phyloP scores from a whole-genome alignment of 2,329 filamentous ascomycete genomes.

The Podosphaera leucotricha region DNA sequence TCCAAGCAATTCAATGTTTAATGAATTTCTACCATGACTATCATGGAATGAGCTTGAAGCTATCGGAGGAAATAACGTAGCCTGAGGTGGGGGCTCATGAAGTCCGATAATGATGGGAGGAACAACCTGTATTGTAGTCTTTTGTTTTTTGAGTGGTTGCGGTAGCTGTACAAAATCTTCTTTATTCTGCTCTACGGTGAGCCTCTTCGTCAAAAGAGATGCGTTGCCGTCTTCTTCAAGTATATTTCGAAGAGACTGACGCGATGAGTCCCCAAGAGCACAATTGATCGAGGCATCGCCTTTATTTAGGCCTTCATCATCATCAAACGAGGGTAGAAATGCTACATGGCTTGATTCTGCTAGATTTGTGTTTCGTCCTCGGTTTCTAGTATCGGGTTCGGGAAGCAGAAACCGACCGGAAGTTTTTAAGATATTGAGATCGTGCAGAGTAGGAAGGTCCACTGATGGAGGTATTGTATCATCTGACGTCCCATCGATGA shows the following conservation, averaged over 20 bases:
- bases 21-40: constrained; percentile 19
- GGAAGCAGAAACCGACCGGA: constrained; percentile 24
- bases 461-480: constrained; percentile 17
- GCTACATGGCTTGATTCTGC: constrained; percentile 5
- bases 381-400: constrained; percentile 23
- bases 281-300: constrained; percentile 5
- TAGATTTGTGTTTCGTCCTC: constrained; percentile 6
- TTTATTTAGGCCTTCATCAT: constrained; percentile 14
- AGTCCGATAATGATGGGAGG: constrained; percentile 43
- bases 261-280: constrained; percentile 14
- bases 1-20: constrained; percentile 12
- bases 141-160: constrained; percentile 40
- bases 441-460: constrained; percentile 31
- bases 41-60: constrained; percentile 30
- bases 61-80: constrained; percentile 39
- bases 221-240: constrained; percentile 13
- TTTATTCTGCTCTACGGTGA: constrained; percentile 23
- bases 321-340: constrained; percentile 5
- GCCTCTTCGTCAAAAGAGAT: constrained; percentile 27
- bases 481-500: constrained; percentile 27
- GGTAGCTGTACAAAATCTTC: constrained; percentile 41
- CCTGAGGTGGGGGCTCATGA: constrained; percentile 32
- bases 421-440: constrained; percentile 21
- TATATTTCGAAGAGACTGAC: constrained; percentile 16
- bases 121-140: constrained; percentile 28